These are phyloP conservation scores for Saksenaea vasiformis DNA, from an alignment of 371 early-diverging fungal genomes.

Conservation along the genomic window DNA sequence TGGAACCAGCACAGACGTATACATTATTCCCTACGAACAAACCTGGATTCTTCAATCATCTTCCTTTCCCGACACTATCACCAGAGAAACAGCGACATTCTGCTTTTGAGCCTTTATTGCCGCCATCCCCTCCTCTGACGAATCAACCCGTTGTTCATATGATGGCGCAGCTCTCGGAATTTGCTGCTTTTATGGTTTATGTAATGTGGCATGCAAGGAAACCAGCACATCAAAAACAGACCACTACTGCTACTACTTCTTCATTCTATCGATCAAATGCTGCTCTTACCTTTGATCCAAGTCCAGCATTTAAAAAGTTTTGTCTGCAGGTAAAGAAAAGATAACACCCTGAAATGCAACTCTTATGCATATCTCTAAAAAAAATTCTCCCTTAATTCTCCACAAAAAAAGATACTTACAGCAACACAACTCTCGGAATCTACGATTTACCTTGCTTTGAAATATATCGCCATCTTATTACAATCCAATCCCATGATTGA, in stretches of 20 bases:
- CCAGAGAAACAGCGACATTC: slow-evolving; percentile 8
- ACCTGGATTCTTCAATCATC: slow-evolving; percentile 10
- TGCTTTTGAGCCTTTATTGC: slow-evolving; percentile 12
- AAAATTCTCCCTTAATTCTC: background rate
- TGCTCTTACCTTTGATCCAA: slow-evolving; percentile 37
- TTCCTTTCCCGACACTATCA: slow-evolving; percentile 1
- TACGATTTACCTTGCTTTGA: slow-evolving; percentile 57
- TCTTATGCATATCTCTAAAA: background rate
- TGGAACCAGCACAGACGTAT: slow-evolving; percentile 23
- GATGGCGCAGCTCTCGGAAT: slow-evolving; percentile 55
- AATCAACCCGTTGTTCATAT: background rate
- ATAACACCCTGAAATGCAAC: slow-evolving; percentile 2
- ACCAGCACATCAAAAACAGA: slow-evolving; percentile 9
- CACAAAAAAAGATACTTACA: slow-evolving; percentile 36
- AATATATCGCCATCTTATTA: slow-evolving; percentile 61
- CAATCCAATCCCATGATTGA: slow-evolving; percentile 60
- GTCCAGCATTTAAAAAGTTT: slow-evolving; percentile 63
- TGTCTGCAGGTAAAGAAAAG: slow-evolving; percentile 60
- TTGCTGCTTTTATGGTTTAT: slow-evolving; percentile 64
- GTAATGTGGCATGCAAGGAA: slow-evolving; percentile 65
- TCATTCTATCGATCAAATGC: slow-evolving; percentile 10
- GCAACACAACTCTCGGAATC: slow-evolving; percentile 63
- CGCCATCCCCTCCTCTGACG: slow-evolving; percentile 13
- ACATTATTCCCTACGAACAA: slow-evolving; percentile 23
- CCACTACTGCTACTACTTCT: slow-evolving; percentile 12